Percentiles rank a stretch among this genome's conserved stretches.
These are phyloP conservation scores for Cyberlindnera euphorbiae DNA, from an alignment of 805 yeast genomes.

Conservation along the genomic window DNA sequence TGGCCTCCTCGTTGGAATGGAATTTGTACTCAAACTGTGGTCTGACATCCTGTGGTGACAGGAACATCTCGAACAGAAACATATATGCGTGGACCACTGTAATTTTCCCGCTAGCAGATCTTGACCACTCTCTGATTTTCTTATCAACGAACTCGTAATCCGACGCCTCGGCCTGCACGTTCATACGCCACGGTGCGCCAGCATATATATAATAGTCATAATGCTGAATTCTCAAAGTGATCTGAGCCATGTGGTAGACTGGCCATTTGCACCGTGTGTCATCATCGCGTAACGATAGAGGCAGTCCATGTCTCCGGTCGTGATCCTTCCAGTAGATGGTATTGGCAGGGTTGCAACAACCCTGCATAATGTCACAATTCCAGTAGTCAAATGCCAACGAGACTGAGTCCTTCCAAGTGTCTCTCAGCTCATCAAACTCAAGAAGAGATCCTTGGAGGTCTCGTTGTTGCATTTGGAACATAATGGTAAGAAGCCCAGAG, in stretches of 20 bases:
- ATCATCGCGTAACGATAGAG: constrained; percentile 21
- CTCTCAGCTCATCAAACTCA: constrained; percentile 36
- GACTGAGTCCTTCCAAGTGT: constrained; percentile 67
- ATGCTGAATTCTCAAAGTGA: constrained; percentile 65
- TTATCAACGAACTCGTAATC: constrained; percentile 46
- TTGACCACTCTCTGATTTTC: constrained; percentile 50
- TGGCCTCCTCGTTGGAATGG: constrained; percentile 48
- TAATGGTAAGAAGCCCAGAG: constrained; percentile 61
- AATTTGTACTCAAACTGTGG: constrained; percentile 39
- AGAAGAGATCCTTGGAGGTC: constrained; percentile 53
- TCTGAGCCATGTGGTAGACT: constrained; percentile 68
- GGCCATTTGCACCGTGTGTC: constrained; percentile 58
- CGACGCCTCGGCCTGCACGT: constrained; percentile 49
- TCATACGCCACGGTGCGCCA: constrained; percentile 81
- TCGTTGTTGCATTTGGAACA: constrained; percentile 69
- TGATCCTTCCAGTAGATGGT: constrained; percentile 22
- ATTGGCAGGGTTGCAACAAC: constrained; percentile 27
- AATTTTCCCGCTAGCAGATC: constrained; percentile 42
- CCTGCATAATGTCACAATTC: constrained; percentile 43
- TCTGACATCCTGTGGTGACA: constrained; percentile 44
- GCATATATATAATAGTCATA: constrained; percentile 75
- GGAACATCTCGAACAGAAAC: constrained; percentile 56
- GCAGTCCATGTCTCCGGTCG: constrained; percentile 12
- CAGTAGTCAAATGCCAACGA: constrained; percentile 69
- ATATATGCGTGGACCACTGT: constrained; percentile 58